A percentile compares a stretch with the other conserved stretches of the same genome.
phyloP scores from a whole-genome alignment of 2,329 filamentous ascomycete genomes.

The Pyricularia sp. region DNA sequence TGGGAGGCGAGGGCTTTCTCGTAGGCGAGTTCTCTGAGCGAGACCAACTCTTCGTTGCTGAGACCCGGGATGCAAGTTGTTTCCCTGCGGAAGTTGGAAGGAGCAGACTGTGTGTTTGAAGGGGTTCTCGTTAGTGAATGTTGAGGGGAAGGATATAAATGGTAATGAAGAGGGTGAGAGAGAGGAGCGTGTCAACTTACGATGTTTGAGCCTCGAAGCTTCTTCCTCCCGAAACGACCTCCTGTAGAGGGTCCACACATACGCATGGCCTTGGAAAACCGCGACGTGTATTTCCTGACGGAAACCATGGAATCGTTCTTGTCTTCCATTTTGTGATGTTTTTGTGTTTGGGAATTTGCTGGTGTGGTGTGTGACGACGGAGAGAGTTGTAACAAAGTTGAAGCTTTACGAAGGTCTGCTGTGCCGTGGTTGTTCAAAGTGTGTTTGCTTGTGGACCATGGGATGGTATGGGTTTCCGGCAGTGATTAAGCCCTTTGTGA shows the following conservation, averaged over 20 bases:
- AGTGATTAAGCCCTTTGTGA: neutral
- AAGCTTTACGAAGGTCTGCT: neutral
- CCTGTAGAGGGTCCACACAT: neutral
- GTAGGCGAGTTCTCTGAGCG: neutral
- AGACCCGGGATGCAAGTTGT: neutral
- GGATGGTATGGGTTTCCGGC: neutral
- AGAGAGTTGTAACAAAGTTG: neutral
- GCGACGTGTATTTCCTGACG: neutral
- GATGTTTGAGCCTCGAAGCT: neutral
- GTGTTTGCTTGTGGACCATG: neutral
- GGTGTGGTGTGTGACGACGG: neutral
- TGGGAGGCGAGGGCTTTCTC: constrained; percentile 13
- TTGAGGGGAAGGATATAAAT: neutral
- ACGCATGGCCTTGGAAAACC: constrained; percentile 2
- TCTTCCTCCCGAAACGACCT: neutral
- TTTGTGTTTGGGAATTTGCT: neutral
- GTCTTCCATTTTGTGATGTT: neutral
- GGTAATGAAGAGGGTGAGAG: neutral
- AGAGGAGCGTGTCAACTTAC: neutral
- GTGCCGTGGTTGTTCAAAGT: neutral
- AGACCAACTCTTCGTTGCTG: neutral
- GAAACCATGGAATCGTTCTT: neutral
- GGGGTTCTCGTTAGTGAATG: neutral
- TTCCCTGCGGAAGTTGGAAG: constrained; percentile 4
- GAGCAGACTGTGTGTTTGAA: neutral